phyloP scores from a whole-genome alignment of 345 rosid genomes.

The Laguncularia racemosa region DNA sequence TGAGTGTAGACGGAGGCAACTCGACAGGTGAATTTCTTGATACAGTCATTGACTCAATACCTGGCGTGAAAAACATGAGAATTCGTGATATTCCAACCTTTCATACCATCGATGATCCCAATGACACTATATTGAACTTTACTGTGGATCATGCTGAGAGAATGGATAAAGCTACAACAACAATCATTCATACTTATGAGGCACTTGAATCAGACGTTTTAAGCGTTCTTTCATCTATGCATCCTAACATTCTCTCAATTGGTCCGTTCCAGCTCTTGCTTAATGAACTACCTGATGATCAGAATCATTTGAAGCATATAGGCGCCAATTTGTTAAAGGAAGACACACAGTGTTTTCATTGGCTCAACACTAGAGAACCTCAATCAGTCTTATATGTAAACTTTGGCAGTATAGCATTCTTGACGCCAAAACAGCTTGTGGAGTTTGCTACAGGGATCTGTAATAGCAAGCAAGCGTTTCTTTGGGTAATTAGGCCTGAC shows the following conservation, averaged over 20 bases:
- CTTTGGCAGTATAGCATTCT: not conserved
- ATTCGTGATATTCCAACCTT: conserved; percentile 1
- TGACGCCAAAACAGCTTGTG: conserved; percentile 16
- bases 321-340: not conserved
- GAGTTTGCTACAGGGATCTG: conserved; percentile 57
- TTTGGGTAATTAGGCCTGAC: conserved; percentile 50
- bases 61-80: conserved; percentile 6
- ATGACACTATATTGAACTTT: not conserved
- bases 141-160: not conserved
- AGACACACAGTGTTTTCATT: not conserved
- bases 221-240: not conserved
- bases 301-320: not conserved
- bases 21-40: not conserved
- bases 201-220: conserved; percentile 2
- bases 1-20: too few species aligned
- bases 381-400: not conserved
- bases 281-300: not conserved
- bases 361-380: not conserved
- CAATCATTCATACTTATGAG: conserved; percentile 9
- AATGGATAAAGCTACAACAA: conserved; percentile 1
- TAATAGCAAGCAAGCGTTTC: conserved; percentile 28
- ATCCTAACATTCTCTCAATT: not conserved
- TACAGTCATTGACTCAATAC: not conserved
- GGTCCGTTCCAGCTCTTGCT: not conserved
- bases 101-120: not conserved